These are phyloP conservation scores for Rosa chinensis DNA, from an alignment of 306 rosid species.

Conservation along the genomic window DNA sequence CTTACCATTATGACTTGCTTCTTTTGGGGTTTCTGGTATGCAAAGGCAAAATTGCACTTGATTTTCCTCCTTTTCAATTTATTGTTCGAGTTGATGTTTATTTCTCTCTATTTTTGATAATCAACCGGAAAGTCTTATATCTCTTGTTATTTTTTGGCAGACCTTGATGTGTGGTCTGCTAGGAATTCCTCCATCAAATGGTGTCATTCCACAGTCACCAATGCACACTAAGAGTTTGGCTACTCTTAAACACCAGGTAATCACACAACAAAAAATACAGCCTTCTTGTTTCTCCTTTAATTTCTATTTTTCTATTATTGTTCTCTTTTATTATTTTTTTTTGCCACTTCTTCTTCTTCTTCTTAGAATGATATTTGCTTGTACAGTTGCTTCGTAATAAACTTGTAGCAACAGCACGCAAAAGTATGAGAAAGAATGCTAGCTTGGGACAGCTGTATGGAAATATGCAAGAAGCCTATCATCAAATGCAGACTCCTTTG, in stretches of 20 bases:
- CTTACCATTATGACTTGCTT: slow-evolving; percentile 93
- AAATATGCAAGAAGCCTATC: slow-evolving; percentile 90
- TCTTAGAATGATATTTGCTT: slow-evolving; percentile 15
- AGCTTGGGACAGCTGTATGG: slow-evolving; percentile 93
- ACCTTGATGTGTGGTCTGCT: slow-evolving; percentile 91
- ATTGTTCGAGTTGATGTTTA: neutral
- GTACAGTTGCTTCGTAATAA: slow-evolving; percentile 84
- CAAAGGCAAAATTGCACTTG: slow-evolving; percentile 5
- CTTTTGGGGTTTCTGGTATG: slow-evolving; percentile 86
- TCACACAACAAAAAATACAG: neutral
- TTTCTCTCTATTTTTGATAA: neutral
- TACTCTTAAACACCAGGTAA: slow-evolving; percentile 97
- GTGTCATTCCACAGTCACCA: slow-evolving; percentile 98
- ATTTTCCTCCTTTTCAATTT: neutral
- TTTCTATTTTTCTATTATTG: neutral
- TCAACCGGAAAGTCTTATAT: neutral
- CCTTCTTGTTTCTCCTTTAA: too few relatives aligned
- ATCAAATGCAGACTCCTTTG: slow-evolving; percentile 96
- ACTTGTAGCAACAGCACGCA: slow-evolving; percentile 67
- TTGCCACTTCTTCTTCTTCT: neutral
- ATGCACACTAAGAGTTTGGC: slow-evolving; percentile 99
- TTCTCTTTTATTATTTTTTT: neutral
- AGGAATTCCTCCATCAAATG: slow-evolving; percentile 95
- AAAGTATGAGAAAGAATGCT: slow-evolving; percentile 75
- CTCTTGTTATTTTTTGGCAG: slow-evolving; percentile 35